phyloP scores from a whole-genome alignment of 805 yeast genomes.

The Metschnikowia lochheadii region DNA sequence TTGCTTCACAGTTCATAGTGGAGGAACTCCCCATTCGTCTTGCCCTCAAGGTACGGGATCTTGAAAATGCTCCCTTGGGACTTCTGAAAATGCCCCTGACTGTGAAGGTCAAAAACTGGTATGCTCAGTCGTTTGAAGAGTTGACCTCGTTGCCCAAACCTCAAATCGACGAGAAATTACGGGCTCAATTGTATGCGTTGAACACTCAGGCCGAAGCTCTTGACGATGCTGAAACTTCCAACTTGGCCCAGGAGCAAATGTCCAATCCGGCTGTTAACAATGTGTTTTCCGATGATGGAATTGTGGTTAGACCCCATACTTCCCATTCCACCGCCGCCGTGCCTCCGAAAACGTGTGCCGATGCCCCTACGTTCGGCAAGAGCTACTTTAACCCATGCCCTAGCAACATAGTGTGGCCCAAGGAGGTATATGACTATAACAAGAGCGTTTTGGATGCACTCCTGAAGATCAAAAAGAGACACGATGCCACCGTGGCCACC shows the following conservation, averaged over 20 bases:
- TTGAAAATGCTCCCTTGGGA: slow-evolving; percentile 76
- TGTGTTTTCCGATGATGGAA: slow-evolving; percentile 50
- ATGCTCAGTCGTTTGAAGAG: slow-evolving; percentile 85
- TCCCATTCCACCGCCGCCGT: slow-evolving; percentile 7
- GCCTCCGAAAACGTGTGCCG: slow-evolving; percentile 10
- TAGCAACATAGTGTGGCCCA: slow-evolving; percentile 59
- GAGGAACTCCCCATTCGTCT: slow-evolving; percentile 84
- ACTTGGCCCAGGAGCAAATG: slow-evolving; percentile 28
- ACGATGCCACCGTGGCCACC: slow-evolving; percentile 90
- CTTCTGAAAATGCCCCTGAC: slow-evolving; percentile 72
- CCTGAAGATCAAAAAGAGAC: slow-evolving; percentile 71
- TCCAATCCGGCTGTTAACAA: slow-evolving; percentile 38
- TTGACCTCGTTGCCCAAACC: slow-evolving; percentile 65
- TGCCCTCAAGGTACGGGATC: slow-evolving; percentile 80
- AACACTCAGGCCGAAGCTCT: slow-evolving; percentile 7
- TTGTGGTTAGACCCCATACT: slow-evolving; percentile 28
- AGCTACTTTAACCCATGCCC: slow-evolving; percentile 53
- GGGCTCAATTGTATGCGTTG: slow-evolving; percentile 26
- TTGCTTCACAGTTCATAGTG: slow-evolving; percentile 79
- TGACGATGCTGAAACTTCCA: slow-evolving; percentile 14
- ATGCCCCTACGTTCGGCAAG: slow-evolving; percentile 41
- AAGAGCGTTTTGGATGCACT: slow-evolving; percentile 61
- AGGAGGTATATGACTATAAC: slow-evolving; percentile 70
- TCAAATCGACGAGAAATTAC: slow-evolving; percentile 39
- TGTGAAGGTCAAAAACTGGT: slow-evolving; percentile 77